phyloP scores from a whole-genome alignment of 257 asterid species.

The Solanum infundibuliforme region DNA sequence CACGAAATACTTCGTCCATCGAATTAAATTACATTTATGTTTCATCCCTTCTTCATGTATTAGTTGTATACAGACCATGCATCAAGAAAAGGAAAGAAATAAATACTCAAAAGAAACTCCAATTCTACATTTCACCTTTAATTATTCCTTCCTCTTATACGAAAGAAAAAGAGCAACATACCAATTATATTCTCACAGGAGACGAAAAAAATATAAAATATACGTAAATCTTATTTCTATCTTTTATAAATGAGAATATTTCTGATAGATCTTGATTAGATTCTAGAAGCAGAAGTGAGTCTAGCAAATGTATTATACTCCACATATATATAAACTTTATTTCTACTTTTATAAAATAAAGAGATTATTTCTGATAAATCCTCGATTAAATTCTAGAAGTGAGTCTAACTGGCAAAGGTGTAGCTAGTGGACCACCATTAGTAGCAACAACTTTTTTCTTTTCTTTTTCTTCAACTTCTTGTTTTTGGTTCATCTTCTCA shows the following conservation, averaged over 20 bases:
- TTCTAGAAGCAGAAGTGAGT: not conserved
- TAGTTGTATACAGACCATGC: not conserved
- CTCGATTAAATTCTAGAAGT: not conserved
- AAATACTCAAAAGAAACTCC: not conserved
- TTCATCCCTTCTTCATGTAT: not conserved
- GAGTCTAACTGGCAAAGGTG: not conserved
- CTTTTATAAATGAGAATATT: not conserved
- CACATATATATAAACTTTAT: too few species aligned
- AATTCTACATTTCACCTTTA: not conserved
- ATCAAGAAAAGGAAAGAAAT: not conserved
- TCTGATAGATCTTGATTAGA: not conserved
- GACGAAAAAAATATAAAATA: too few species aligned
- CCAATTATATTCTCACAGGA: not conserved
- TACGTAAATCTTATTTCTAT: too few species aligned
- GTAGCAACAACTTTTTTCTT: not conserved
- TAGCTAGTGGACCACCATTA: not conserved
- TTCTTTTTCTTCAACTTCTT: not conserved
- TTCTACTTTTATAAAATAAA: not conserved
- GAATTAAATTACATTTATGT: not conserved
- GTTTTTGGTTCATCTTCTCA: not conserved
- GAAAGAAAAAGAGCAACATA: not conserved
- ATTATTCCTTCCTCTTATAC: not conserved
- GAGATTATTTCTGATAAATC: rapidly evolving
- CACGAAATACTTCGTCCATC: not conserved
- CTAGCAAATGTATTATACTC: too few species aligned